phyloP scores from a whole-genome alignment of 768 basidiomycete species.

The Xanthoconium purpureum region DNA sequence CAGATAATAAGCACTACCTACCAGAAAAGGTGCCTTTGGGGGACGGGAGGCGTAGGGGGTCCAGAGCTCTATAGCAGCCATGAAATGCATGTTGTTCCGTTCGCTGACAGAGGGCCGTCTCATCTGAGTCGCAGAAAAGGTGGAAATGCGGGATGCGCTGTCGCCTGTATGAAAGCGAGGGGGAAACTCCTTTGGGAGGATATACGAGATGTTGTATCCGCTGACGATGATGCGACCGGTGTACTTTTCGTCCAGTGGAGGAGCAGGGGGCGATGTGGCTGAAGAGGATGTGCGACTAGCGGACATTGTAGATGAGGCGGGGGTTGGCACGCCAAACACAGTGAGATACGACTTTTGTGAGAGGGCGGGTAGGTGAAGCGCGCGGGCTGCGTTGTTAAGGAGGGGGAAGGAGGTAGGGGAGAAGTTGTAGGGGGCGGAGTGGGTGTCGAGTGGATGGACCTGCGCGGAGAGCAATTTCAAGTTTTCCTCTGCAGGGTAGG shows the following conservation, averaged over 20 bases:
- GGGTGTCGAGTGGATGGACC: slow-evolving; percentile 71
- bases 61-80: slow-evolving; percentile 79
- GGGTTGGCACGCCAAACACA: slow-evolving; percentile 46
- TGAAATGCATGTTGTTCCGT: slow-evolving; percentile 62
- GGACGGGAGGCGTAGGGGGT: slow-evolving; percentile 66
- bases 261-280: slow-evolving; percentile 27
- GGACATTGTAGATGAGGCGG: slow-evolving; percentile 29
- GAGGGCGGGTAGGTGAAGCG: slow-evolving; percentile 62
- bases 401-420: slow-evolving; percentile 60
- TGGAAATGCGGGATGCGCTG: slow-evolving; percentile 18
- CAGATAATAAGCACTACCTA: slow-evolving; percentile 30
- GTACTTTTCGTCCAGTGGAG: slow-evolving; percentile 62
- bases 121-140: slow-evolving; percentile 31
- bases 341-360: slow-evolving; percentile 58
- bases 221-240: slow-evolving; percentile 75
- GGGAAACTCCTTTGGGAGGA: slow-evolving; percentile 67
- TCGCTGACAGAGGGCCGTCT: slow-evolving; percentile 57
- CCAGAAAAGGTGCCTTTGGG: slow-evolving; percentile 72
- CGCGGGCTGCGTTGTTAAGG: slow-evolving; percentile 64
- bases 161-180: slow-evolving; percentile 29
- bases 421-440: slow-evolving; percentile 73
- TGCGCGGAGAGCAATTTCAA: slow-evolving; percentile 70
- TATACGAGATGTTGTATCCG: slow-evolving; percentile 72
- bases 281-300: slow-evolving; percentile 39
- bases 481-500: slow-evolving; percentile 60